These are phyloP conservation scores for Stygiomarasmius scandens DNA, from an alignment of 1,284 basidiomycete genomes.

Conservation along the genomic window DNA sequence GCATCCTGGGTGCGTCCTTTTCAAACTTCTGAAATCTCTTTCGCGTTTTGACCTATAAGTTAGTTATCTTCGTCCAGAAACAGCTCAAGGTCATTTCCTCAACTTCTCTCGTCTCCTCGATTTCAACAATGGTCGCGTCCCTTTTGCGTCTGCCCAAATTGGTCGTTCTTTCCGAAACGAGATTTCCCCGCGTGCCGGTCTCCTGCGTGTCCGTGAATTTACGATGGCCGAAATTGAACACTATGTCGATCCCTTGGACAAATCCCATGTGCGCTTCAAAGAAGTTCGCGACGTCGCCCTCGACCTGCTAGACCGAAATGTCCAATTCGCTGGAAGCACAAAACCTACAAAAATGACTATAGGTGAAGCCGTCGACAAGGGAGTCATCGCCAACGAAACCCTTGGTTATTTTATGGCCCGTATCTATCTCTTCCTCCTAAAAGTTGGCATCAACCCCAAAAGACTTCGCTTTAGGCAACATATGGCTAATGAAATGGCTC, in stretches of 20 bases:
- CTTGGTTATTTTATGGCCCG: conserved; percentile 97
- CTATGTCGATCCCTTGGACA: conserved; percentile 95
- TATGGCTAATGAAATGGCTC: conserved; percentile 96
- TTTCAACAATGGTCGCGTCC: conserved; percentile 96
- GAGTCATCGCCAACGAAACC: conserved; percentile 95
- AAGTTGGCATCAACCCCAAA: conserved; percentile 87
- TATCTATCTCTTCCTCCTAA: conserved; percentile 88
- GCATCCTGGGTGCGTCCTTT: conserved; percentile 77
- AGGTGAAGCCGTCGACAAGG: conserved; percentile 87
- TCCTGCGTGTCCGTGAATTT: conserved; percentile 97
- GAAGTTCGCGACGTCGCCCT: conserved; percentile 82
- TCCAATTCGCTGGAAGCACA: conserved; percentile 80
- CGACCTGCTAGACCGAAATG: conserved; percentile 80
- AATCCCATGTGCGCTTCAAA: conserved; percentile 83
- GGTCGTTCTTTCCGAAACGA: conserved; percentile 98
- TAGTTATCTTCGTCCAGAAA: conserved; percentile 96
- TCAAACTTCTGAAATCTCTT: background rate
- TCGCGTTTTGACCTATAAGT: background rate
- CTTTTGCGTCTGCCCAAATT: conserved; percentile 97
- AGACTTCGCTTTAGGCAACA: conserved; percentile 95
- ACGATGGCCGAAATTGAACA: conserved; percentile 99
- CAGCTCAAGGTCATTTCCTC: conserved; percentile 98
- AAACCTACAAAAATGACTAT: conserved; percentile 72
- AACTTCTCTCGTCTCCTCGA: conserved; percentile 97
- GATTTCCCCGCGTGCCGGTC: conserved; percentile 94